Conservation (phyloP, 768 basidiomycete species). For the Serendipita indica region DNA sequence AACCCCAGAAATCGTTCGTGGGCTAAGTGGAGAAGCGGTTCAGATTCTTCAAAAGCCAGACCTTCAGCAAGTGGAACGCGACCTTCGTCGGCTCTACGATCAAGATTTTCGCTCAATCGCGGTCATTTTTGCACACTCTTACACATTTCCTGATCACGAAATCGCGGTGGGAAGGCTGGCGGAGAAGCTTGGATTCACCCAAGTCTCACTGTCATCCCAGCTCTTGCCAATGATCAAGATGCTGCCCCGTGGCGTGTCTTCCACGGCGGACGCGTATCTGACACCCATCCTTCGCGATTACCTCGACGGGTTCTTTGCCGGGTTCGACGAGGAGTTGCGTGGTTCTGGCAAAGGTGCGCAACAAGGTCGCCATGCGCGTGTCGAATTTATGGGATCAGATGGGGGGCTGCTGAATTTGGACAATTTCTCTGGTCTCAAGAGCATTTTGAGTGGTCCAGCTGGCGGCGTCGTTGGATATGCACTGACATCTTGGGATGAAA, state of each 20-base stretch:
- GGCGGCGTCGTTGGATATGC: constrained; percentile 95
- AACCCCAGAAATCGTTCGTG: constrained; percentile 45
- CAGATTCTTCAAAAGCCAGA: constrained; percentile 70
- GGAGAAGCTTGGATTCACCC: constrained; percentile 67
- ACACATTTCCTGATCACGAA: constrained; percentile 83
- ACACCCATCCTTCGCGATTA: constrained; percentile 78
- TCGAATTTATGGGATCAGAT: constrained; percentile 95
- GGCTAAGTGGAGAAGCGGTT: constrained; percentile 82
- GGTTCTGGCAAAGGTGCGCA: constrained; percentile 24
- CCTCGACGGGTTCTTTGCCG: constrained; percentile 79
- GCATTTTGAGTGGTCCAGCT: constrained; percentile 83
- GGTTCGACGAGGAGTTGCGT: constrained; percentile 63
- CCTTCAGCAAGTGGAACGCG: constrained; percentile 33
- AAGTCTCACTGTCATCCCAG: constrained; percentile 76
- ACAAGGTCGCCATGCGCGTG: constrained; percentile 26
- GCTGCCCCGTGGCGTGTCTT: constrained; percentile 82
- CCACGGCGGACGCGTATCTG: constrained; percentile 89
- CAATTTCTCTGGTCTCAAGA: constrained; percentile 87
- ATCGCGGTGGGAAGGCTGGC: constrained; percentile 55
- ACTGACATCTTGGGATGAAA: constrained; percentile 66
- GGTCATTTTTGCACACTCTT: constrained; percentile 82
- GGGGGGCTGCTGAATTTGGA: constrained; percentile 66
- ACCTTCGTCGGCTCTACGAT: constrained; percentile 57
- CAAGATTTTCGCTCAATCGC: constrained; percentile 82
- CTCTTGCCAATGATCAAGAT: constrained; percentile 93